Base-by-base conservation (phyloP, 2,329 filamentous ascomycete species). In the Fusarium sulawesiense region DNA sequence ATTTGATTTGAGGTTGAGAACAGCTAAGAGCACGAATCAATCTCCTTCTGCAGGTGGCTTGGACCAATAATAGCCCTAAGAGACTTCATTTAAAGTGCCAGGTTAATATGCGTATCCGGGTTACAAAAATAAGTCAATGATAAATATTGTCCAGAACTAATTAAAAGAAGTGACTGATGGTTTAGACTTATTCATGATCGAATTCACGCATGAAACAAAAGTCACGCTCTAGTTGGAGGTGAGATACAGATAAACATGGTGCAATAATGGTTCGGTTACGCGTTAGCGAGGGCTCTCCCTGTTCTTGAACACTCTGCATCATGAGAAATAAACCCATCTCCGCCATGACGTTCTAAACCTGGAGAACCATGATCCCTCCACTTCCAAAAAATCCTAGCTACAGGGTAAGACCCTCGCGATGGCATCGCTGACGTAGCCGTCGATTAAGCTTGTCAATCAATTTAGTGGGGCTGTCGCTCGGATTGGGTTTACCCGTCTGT, bases 401-500 rank as follows among this genome's bases (percentile, higher is more conserved):
- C 60, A 71, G 68, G 68, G 68, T 71, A 70, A 47, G 44, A 44
- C 60, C 41, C 51, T 61, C 58, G 25, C 30, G 68, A 70, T 61
- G 51, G 64, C 60, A 37, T 68, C 68, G 51, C 64, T 70, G 68
- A 71, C 68, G 68, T 70, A 60, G 50, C n/a, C 34, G 49, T 37
- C 11, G 30, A 29, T 64, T 32, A 20, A 48, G n/a, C 34, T 34
- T 46, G 56, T 41, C 40, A 23, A 30, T 44, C 23, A n/a, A n/a
- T 34, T 21, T 48, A 56, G 70, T 71, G 66, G 62, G 70, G 56
- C 30, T 41, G 20, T 41, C 16, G 14, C 10, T 37, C 59, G 49
- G 51, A 62, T 41, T 46, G 63, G 37, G 66, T 73, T 72, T 72
- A 71, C 70, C 68, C 70, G 70, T 29, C 41, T 56, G 18, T 25